phyloP scores from a whole-genome alignment of 2,329 filamentous ascomycete genomes.

The Botrytis cinerea region DNA sequence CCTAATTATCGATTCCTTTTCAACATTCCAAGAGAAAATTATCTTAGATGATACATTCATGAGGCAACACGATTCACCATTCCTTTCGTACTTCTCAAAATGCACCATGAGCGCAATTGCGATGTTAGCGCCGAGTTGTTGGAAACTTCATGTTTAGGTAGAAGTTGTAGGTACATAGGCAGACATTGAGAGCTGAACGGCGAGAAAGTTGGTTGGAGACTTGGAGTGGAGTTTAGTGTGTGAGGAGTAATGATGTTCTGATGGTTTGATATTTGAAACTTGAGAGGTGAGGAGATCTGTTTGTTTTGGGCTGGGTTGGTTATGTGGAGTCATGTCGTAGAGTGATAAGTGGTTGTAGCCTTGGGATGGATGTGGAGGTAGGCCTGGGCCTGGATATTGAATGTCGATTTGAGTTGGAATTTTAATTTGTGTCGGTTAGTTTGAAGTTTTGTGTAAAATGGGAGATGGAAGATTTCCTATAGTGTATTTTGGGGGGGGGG shows the following conservation, averaged over 20 bases:
- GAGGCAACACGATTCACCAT: background rate
- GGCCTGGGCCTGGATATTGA: too few species aligned
- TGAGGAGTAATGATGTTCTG: background rate
- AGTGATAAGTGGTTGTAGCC: too few species aligned
- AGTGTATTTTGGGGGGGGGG: too few species aligned
- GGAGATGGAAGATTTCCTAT: background rate
- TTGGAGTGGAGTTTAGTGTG: background rate
- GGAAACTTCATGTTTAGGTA: background rate
- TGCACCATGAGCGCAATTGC: background rate
- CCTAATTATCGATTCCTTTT: background rate
- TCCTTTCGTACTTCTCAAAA: background rate
- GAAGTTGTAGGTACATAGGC: background rate
- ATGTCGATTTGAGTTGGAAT: too few species aligned
- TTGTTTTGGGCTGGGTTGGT: background rate
- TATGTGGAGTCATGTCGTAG: background rate
- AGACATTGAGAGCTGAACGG: background rate
- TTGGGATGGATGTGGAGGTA: too few species aligned
- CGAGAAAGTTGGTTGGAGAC: background rate
- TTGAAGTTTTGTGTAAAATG: background rate
- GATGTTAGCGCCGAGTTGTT: background rate
- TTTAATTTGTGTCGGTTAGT: accelerated
- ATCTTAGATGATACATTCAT: background rate
- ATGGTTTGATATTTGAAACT: background rate
- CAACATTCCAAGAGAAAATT: background rate
- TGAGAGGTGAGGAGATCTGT: background rate